These are phyloP conservation scores for Daldinia decipiens DNA, from an alignment of 495 filamentous ascomycete species.

Conservation along the genomic window DNA sequence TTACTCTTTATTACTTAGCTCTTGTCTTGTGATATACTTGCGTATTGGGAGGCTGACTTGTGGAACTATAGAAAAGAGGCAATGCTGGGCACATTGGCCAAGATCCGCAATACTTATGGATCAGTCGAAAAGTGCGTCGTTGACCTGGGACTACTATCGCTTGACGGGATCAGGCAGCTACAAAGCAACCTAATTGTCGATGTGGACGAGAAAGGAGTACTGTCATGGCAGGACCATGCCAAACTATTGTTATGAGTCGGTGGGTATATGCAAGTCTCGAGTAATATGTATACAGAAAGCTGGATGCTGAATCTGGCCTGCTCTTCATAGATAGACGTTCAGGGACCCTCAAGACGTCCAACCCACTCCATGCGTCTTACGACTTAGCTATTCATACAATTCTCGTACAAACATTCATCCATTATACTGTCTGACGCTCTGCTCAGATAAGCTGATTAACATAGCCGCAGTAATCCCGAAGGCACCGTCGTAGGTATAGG, in stretches of 20 bases:
- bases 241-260: constrained; percentile 31
- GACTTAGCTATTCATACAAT: constrained; percentile 30
- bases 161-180: constrained; percentile 60
- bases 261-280: constrained; percentile 40
- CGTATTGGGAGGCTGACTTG: constrained; percentile 29
- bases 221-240: constrained; percentile 49
- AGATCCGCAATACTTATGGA: constrained; percentile 64
- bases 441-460: constrained; percentile 6
- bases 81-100: constrained; percentile 64
- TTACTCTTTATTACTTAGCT: background rate
- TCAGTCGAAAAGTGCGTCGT: constrained; percentile 66
- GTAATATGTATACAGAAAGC: constrained; percentile 41
- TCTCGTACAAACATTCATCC: constrained; percentile 29
- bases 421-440: background rate
- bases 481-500: background rate
- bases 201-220: constrained; percentile 36
- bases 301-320: constrained; percentile 15
- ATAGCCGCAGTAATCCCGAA: background rate
- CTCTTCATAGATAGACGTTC: constrained; percentile 2
- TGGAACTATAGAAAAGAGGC: constrained; percentile 55
- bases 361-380: constrained; percentile 9
- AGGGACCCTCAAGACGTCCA: background rate
- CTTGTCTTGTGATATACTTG: background rate
- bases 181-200: constrained; percentile 60
- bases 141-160: constrained; percentile 62